Base-by-base conservation (phyloP, 352 stramenopile genomes). In the Blastocystis sp. region DNA sequence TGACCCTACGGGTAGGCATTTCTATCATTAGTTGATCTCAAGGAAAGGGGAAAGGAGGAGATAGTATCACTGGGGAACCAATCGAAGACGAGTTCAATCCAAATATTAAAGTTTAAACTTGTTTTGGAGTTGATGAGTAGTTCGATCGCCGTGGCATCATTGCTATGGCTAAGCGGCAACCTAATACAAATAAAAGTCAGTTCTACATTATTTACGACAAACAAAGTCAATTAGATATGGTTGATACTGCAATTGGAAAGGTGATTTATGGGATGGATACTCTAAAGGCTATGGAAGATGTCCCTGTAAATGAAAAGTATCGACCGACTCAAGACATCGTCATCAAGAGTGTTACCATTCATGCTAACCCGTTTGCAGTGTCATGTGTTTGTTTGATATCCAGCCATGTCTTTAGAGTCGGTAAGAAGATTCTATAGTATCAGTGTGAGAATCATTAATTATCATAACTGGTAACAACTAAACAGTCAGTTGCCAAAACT, bases 211-310 rank as follows among this genome's bases (percentile, higher is more conserved):
- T 70, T 5, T 84, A 84, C 19, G 58, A 70, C 0, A 70, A 48
- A 40, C 73, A 84, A 30, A 22, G 17, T 22, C 73, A 84, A 22
- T 70, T 84, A n/a, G 73, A 84, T 44, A 84, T 62, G 59, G 73
- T 84, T 17, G 54, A 84, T 40, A 84, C 73, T 27, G 33, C 24
- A 6, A 70, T 84, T 11, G 73, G 73, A 27, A 66, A 84, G 54
- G 58, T 84, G 27, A 84, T 84, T n/a, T 84, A 84, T 60, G 73
- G 97, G 37, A 97, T 97, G 90, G 96, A 98, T 87, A 93, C 95
- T 24, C 91, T 99, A 62, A 96, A 98, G 90, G 94, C 94, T 51
- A 97, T 98, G 90, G 96, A 99, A 92, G 96, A 97, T 90, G 90
- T 95, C 22, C 95, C 95, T 3, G 95, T 98, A 30, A 94, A 92